These are phyloP conservation scores for Coemansia asiatica DNA, from an alignment of 192 early-diverging fungal genomes.

Conservation along the genomic window DNA sequence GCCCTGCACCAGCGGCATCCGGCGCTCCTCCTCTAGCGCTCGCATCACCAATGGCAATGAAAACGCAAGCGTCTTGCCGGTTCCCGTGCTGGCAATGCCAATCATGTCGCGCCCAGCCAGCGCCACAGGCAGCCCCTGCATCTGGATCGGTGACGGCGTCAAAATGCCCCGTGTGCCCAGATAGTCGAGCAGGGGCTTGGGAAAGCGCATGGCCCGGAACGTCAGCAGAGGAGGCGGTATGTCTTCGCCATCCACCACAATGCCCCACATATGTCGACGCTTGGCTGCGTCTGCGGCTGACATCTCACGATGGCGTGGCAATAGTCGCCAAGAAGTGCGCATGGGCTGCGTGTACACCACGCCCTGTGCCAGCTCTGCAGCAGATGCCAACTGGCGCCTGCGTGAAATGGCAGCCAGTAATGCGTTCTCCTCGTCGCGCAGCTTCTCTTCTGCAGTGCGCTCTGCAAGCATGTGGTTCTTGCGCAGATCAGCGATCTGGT, in stretches of 20 bases:
- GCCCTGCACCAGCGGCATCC: constrained; percentile 73
- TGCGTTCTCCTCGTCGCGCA: constrained; percentile 77
- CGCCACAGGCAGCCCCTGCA: constrained; percentile 93
- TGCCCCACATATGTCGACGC: constrained; percentile 83
- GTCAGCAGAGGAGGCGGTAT: constrained; percentile 80
- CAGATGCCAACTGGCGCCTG: constrained; percentile 78
- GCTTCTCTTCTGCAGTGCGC: constrained; percentile 79
- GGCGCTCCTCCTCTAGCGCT: constrained; percentile 90
- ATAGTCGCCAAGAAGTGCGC: constrained; percentile 82
- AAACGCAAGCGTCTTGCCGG: constrained; percentile 94
- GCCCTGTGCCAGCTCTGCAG: constrained; percentile 82
- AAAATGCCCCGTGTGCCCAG: constrained; percentile 78
- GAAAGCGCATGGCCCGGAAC: constrained; percentile 87
- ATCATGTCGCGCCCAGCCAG: constrained; percentile 96
- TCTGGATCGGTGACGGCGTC: constrained; percentile 94
- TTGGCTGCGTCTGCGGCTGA: constrained; percentile 54
- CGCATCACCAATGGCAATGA: constrained; percentile 90
- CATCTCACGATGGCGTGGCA: constrained; percentile 66
- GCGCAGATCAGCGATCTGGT: constrained; percentile 78
- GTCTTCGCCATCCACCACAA: constrained; percentile 85
- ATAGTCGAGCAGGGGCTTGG: constrained; percentile 72
- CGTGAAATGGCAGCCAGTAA: constrained; percentile 81
- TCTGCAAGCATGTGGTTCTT: constrained; percentile 60
- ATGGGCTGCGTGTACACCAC: constrained; percentile 85
- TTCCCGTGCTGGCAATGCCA: constrained; percentile 97